A percentile compares a stretch with the other conserved stretches of the same genome.
phyloP scores from a whole-genome alignment of 805 yeast genomes.

The Dipodascus albidus region DNA sequence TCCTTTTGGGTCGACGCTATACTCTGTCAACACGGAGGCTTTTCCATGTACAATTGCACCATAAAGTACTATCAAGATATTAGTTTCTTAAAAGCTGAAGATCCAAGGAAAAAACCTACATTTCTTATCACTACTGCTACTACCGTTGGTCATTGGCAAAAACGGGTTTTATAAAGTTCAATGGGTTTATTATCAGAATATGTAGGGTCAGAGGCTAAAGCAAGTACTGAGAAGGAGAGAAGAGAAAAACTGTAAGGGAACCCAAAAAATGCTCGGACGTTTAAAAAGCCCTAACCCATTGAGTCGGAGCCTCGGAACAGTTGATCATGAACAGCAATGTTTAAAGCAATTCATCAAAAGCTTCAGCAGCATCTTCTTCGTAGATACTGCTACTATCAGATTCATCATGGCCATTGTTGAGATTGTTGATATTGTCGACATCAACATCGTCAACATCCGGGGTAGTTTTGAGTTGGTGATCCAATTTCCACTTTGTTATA shows the following conservation, averaged over 20 bases:
- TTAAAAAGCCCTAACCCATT: neutral
- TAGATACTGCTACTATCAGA: conserved; percentile 16
- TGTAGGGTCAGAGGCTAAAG: neutral
- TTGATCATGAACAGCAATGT: no score
- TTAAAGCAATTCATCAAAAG: neutral
- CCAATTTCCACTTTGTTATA: conserved; percentile 42
- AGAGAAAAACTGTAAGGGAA: neutral
- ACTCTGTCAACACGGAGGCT: conserved; percentile 8
- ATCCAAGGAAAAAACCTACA: no score
- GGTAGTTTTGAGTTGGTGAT: no score
- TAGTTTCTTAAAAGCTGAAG: no score
- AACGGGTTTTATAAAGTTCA: no score
- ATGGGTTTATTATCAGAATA: no score
- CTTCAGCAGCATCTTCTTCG: conserved; percentile 22
- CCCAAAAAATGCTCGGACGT: neutral
- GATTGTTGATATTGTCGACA: no score
- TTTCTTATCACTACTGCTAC: neutral
- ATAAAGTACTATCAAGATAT: conserved; percentile 10
- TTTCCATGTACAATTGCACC: conserved; percentile 11
- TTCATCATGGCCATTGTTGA: neutral
- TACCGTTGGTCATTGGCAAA: neutral
- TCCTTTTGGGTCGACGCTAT: conserved; percentile 7
- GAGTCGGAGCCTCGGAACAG: no score
- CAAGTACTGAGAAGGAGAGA: neutral
- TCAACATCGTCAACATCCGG: no score